Evolutionary conservation across 179 eudicot species (phyloP).

Genomic region (Spinacia oleracea): DNA sequence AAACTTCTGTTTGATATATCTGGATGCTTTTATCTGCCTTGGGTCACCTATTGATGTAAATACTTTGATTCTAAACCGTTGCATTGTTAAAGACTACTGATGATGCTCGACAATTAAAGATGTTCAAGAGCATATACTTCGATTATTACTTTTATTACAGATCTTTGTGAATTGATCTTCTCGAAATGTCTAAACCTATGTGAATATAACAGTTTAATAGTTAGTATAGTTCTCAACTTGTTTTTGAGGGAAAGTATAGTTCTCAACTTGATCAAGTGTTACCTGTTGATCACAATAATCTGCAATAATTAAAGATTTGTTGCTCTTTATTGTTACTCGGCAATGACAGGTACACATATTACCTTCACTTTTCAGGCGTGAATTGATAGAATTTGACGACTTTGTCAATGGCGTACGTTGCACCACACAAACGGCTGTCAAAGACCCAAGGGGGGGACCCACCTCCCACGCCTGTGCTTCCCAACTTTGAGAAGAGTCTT

Average conservation of each 20-base stretch:
- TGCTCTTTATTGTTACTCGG: not conserved
- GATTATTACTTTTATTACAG: no score
- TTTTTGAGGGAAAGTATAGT: no score
- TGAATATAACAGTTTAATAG: not conserved
- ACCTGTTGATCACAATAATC: no score
- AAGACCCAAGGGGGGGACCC: conserved; percentile 1
- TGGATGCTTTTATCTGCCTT: no score
- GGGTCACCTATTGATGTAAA: no score
- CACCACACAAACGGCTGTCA: conserved; percentile 30
- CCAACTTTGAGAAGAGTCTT: conserved; percentile 12
- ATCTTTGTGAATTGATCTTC: no score
- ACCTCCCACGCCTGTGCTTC: conserved; percentile 21
- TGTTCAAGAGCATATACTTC: not conserved
- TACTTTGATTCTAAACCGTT: not conserved
- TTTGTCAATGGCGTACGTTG: conserved; percentile 23
- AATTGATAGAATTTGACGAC: not conserved
- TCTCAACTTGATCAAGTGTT: not conserved
- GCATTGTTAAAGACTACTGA: not conserved
- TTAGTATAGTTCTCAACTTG: not conserved
- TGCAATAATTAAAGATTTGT: no score
- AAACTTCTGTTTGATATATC: not conserved
- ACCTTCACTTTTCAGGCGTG: conserved; percentile 12
- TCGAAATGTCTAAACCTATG: not conserved
- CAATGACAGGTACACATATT: not conserved
- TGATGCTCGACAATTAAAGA: not conserved